Conservation (phyloP, 495 filamentous ascomycete genomes). For the Tuber brumale region DNA sequence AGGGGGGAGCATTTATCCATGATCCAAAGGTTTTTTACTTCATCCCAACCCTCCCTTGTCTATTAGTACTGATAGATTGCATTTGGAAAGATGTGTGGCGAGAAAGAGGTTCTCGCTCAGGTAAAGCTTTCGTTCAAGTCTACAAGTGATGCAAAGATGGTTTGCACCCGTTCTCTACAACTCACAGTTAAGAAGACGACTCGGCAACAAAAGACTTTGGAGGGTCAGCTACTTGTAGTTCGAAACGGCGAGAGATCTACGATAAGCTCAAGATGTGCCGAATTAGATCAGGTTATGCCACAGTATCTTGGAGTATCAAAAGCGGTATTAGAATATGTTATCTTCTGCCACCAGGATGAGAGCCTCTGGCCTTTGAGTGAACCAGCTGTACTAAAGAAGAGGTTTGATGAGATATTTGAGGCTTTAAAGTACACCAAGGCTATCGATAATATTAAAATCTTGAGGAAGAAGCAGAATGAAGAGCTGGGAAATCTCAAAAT, state of each 20-base stretch:
- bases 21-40: constrained; percentile 65
- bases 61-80: constrained; percentile 25
- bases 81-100: constrained; percentile 59
- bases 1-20: constrained; percentile 90
- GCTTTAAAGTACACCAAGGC: constrained; percentile 94
- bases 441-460: constrained; percentile 81
- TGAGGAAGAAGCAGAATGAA: constrained; percentile 75
- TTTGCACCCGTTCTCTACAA: constrained; percentile 72
- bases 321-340: constrained; percentile 84
- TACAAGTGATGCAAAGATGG: constrained; percentile 67
- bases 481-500: constrained; percentile 64
- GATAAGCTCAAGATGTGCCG: constrained; percentile 68
- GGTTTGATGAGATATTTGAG: constrained; percentile 96
- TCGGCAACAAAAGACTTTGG: constrained; percentile 67
- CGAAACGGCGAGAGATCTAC: constrained; percentile 71
- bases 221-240: constrained; percentile 65
- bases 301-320: constrained; percentile 83
- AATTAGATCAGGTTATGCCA: constrained; percentile 76
- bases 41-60: constrained; percentile 1
- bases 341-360: constrained; percentile 98
- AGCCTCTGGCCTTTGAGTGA: constrained; percentile 97
- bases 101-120: constrained; percentile 85
- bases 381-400: constrained; percentile 74
- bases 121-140: constrained; percentile 81
- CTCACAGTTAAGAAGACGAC: constrained; percentile 77